Evolutionary conservation across 1,284 basidiomycete species (phyloP).

Genomic region (Erythrobasidium hasegawianum): DNA sequence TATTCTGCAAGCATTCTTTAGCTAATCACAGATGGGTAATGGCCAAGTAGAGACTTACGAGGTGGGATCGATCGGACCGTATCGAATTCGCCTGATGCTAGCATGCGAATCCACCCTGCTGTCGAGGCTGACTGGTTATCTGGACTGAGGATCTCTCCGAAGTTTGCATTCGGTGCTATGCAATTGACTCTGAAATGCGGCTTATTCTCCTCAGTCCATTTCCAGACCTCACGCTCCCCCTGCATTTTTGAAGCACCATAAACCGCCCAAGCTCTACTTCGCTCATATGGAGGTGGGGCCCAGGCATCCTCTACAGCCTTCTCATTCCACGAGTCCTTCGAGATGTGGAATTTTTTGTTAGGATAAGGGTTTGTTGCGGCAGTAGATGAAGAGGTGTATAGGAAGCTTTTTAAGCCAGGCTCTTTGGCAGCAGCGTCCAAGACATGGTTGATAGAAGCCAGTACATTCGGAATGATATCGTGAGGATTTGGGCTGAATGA

Average conservation of each 20-base stretch:
- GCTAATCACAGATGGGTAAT: too few relatives aligned
- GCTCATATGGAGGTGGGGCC: constrained; percentile 32
- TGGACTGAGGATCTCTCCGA: constrained; percentile 33
- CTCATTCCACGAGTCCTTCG: constrained; percentile 28
- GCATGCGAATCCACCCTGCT: constrained; percentile 15
- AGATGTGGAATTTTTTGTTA: constrained; percentile 11
- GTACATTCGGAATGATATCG: constrained; percentile 23
- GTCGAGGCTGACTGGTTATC: constrained; percentile 24
- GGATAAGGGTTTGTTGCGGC: constrained; percentile 16
- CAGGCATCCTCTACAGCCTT: constrained; percentile 18
- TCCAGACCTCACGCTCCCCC: constrained; percentile 35
- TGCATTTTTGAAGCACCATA: constrained; percentile 36
- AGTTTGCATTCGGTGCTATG: constrained; percentile 30
- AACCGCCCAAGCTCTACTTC: constrained; percentile 21
- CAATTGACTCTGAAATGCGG: constrained; percentile 35
- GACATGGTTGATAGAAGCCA: constrained; percentile 21
- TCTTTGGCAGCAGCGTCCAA: constrained; percentile 21
- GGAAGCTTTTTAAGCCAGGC: constrained; percentile 30
- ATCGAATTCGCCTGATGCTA: constrained; percentile 2
- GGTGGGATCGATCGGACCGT: constrained; percentile 14
- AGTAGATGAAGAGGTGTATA: constrained; percentile 36
- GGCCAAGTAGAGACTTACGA: constrained; percentile 6
- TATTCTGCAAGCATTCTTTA: constrained; percentile 5
- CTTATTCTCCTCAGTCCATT: constrained; percentile 34
- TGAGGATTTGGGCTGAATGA: constrained; percentile 33